Conservation (phyloP, 192 early-diverging fungal genomes). For the Rhizophagus clarus region DNA sequence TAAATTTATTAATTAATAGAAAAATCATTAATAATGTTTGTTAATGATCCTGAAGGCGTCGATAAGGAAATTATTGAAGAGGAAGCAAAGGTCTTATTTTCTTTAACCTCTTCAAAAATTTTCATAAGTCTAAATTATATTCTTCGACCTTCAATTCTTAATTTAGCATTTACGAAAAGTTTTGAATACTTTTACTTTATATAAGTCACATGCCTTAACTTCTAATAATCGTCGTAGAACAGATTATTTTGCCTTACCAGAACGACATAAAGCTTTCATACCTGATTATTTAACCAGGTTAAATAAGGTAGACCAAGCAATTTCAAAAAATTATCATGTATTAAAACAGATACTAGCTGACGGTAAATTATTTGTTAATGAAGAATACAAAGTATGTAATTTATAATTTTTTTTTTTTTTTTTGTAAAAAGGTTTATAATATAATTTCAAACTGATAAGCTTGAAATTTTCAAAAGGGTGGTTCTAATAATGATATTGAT, state of each 20-base stretch:
- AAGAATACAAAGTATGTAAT: slow-evolving; percentile 27
- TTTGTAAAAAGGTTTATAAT: slow-evolving; percentile 21
- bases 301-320: slow-evolving; percentile 58
- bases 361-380: slow-evolving; percentile 47
- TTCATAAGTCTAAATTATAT: neutral
- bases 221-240: slow-evolving; percentile 63
- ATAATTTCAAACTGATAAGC: neutral
- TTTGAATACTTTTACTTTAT: slow-evolving; percentile 60
- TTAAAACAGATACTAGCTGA: slow-evolving; percentile 56
- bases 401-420: slow-evolving; percentile 32
- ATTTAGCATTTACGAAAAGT: slow-evolving; percentile 54
- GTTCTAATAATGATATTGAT: slow-evolving; percentile 32
- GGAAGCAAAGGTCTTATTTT: slow-evolving; percentile 9
- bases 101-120: neutral
- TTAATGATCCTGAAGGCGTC: neutral
- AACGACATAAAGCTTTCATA: slow-evolving; percentile 62
- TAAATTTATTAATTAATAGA: too few relatives aligned
- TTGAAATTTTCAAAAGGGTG: slow-evolving; percentile 22
- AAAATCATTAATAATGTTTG: slow-evolving; percentile 4
- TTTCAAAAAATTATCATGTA: slow-evolving; percentile 60
- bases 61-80: slow-evolving; percentile 1
- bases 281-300: slow-evolving; percentile 66
- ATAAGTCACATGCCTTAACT: slow-evolving; percentile 61
- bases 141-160: neutral
- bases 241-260: slow-evolving; percentile 60